Percentiles rank a stretch among this genome's conserved stretches.
These are phyloP conservation scores for Heliamphora ciliata DNA, from an alignment of 179 eudicot species.

Conservation along the genomic window DNA sequence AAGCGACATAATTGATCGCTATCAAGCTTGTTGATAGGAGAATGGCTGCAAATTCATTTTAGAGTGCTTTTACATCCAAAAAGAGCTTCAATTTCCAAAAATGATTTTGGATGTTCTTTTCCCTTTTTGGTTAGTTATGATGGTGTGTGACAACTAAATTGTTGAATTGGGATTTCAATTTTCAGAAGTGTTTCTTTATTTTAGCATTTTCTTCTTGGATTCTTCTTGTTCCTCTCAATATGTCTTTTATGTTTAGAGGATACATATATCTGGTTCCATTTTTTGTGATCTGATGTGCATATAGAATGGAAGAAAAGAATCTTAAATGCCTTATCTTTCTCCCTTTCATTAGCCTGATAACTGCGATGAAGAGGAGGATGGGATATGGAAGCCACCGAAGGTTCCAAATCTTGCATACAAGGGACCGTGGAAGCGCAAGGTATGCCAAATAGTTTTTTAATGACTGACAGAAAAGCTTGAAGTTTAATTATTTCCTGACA, in stretches of 20 bases:
- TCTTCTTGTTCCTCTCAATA: background rate
- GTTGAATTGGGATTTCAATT: background rate
- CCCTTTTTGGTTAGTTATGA: background rate
- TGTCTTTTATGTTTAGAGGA: background rate
- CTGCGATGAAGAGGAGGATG: constrained; percentile 97
- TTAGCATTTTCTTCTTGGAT: background rate
- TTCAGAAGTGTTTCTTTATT: background rate
- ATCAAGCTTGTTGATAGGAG: background rate
- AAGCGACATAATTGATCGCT: constrained; percentile 10
- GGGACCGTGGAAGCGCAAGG: constrained; percentile 92
- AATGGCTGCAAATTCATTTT: constrained; percentile 9
- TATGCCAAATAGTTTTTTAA: constrained; percentile 19
- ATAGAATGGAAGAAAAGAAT: background rate
- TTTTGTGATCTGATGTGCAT: constrained; percentile 1
- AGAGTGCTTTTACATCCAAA: background rate
- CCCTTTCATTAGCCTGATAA: constrained; percentile 43
- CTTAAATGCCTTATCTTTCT: background rate
- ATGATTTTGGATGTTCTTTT: no score
- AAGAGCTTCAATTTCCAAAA: background rate
- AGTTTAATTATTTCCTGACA: background rate
- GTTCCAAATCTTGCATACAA: constrained; percentile 85
- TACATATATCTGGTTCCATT: background rate
- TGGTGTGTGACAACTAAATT: background rate
- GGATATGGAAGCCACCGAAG: constrained; percentile 75
- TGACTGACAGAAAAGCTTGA: no score